Conservation (phyloP, 495 filamentous ascomycete species). For the Aspergillus biplanus region DNA sequence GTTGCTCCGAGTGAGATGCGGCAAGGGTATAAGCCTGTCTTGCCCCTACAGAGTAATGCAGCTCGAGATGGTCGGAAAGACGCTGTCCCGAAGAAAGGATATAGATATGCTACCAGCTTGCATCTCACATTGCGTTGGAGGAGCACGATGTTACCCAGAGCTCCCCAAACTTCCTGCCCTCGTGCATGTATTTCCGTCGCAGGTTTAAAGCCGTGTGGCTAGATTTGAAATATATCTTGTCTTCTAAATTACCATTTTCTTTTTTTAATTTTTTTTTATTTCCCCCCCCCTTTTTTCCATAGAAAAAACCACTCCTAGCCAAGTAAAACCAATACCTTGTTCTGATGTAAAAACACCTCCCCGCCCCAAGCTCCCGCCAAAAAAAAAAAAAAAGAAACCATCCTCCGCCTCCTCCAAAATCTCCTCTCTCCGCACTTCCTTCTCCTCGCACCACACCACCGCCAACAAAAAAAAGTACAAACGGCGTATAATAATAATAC, state of each 20-base stretch:
- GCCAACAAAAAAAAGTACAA: slow-evolving; percentile 8
- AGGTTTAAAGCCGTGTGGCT: too few species aligned
- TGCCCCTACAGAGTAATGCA: too few species aligned
- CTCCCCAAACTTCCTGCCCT: too few species aligned
- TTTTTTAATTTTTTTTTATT: too few species aligned
- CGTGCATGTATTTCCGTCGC: too few species aligned
- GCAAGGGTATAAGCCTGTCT: neutral
- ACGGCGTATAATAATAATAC: neutral
- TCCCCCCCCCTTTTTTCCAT: neutral
- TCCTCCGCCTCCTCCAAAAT: slow-evolving; percentile 21
- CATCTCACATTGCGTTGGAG: too few species aligned
- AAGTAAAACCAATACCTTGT: neutral
- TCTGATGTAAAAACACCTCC: neutral
- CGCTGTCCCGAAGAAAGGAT: too few species aligned
- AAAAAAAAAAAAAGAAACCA: slow-evolving; percentile 5
- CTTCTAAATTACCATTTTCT: too few species aligned
- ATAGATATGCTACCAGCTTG: too few species aligned
- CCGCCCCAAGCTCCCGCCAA: slow-evolving; percentile 9
- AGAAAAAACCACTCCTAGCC: slow-evolving; percentile 3
- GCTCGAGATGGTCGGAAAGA: neutral
- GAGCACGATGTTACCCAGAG: too few species aligned
- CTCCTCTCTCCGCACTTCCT: neutral
- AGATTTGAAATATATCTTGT: too few species aligned
- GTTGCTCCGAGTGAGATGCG: neutral
- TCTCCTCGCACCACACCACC: slow-evolving; percentile 6